Base-by-base conservation (phyloP, 2,329 filamentous ascomycete genomes). In the Dothideomycetes sp. region DNA sequence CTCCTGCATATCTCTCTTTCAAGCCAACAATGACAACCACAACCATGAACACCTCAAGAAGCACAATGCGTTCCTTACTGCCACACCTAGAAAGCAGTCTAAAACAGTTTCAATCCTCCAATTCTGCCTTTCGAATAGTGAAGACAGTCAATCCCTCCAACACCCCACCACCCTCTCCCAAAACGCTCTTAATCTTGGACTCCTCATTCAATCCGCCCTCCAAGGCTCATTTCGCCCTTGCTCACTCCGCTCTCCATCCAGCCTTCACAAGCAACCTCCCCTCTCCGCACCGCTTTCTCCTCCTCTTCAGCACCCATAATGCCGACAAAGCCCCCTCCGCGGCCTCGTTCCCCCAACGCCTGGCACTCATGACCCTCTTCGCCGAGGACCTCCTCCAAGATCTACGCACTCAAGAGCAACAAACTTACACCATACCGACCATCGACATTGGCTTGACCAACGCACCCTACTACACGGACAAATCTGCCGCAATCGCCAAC, bases 381-480 rank as follows among this genome's bases (percentile, higher is more conserved):
- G 80, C 77, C 2, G 56, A 63, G 36, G 79, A 81, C 45, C 46
- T 75, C 3, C 54, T 59, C 11, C 38, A 48, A 18, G 32, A 34
- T 37, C 41, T 53, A 16, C 39, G 34, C 12, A 12, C 18, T 11
- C 38, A 44, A 11, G 19, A 38, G 4, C 11, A 19, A 11, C 33
- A 35, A n/a, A 34, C 29, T 7, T 3, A 50, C 46, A 4, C 33
- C 57, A 1, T 79, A 4, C 40, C 66, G 0, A 47, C 62, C 2
- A 62, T 71, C 14, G 83, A 88, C 48, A 70, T 89, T 29, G 82
- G 70, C 2, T 68, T 91, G 2, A 85, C 81, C 0, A 81, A 72
- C 27, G 68, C 73, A 50, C 79, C 84, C 0, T 87, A 80, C 54
- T 91, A 89, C 51, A 75, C 76, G 42, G 77, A 80, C 52, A 89